Evolutionary conservation across 805 yeast species (phyloP), one percentile per base, ranked within the genome.

Genomic region (Saccharomycopsis olivae): DNA sequence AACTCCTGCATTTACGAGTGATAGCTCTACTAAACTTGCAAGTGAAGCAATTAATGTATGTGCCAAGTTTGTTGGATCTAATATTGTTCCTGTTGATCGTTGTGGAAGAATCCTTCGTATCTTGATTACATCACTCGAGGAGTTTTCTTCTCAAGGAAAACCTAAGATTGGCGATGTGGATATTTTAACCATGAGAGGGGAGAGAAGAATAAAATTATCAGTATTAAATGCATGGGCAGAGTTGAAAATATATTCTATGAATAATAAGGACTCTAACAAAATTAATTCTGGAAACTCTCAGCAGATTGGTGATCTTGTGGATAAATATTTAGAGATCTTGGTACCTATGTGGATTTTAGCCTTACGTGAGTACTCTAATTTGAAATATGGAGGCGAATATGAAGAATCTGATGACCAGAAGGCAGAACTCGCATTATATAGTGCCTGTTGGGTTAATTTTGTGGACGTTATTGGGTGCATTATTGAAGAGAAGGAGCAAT

Each of bases 261-360:
- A 48, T 5, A 10, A 10, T 13, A 38, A 33, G 16, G 31, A 32
- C 18, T 11, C 3, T 19, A 11, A 38, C n/a, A 52, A 49, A n/a
- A n/a, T n/a, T n/a, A n/a, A n/a, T n/a, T n/a, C n/a, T n/a, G n/a
- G n/a, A n/a, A 49, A 50, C 21, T 68, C 66, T 41, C 60, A 57
- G 1, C 74, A 73, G 27, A 53, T 86, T 21, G 57, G 64, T 3
- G 61, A 56, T 2, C 61, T 80, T 23, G 62, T 79, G 11, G 60
- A 62, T 14, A 74, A 75, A 24, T 78, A 84, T 52, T 65, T 75
- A 38, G 67, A 65, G 4, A 56, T 71, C 15, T 65, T 92, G 41
- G 69, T 75, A 0, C 83, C 95, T 0, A 59, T 86, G 38, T 92
- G 97, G 97, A 68, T 84, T 3, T 61, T 78, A 4, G 67, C 81